A percentile compares a stretch with the other conserved stretches of the same genome.
Evolutionary conservation across 306 rosid genomes (phyloP).

Genomic region (Rosa chinensis): DNA sequence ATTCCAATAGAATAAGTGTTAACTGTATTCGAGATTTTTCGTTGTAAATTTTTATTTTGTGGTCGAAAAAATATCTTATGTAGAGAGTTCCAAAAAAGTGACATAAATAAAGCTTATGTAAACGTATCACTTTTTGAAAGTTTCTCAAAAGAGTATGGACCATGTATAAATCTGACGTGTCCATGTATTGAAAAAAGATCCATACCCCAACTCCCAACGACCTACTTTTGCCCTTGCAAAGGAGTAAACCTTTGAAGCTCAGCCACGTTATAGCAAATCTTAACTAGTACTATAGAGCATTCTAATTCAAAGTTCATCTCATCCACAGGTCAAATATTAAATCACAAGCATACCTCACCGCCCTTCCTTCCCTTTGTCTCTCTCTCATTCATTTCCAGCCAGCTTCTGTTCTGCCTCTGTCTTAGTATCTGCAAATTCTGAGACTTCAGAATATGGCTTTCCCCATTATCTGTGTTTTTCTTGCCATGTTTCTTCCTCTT

Average conservation of each 20-base stretch:
- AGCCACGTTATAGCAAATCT: constrained; percentile 26
- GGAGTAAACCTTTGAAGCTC: neutral
- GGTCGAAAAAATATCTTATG: too few relatives aligned
- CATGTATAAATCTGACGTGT: neutral
- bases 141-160: neutral
- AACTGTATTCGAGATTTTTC: too few relatives aligned
- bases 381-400: neutral
- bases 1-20: too few relatives aligned
- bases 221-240: constrained; percentile 9
- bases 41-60: too few relatives aligned
- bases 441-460: constrained; percentile 47
- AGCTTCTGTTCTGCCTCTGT: neutral
- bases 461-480: constrained; percentile 19
- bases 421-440: neutral
- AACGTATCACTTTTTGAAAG: neutral
- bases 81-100: too few relatives aligned
- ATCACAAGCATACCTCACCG: neutral
- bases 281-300: neutral
- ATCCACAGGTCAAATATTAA: neutral
- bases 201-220: constrained; percentile 37
- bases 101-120: neutral
- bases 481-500: constrained; percentile 36
- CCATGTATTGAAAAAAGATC: neutral
- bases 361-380: neutral
- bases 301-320: neutral